Percentiles rank a stretch among this genome's conserved stretches.
Evolutionary conservation across 2,329 filamentous ascomycete genomes (phyloP).

Genomic region (Lecanicillium sp.): DNA sequence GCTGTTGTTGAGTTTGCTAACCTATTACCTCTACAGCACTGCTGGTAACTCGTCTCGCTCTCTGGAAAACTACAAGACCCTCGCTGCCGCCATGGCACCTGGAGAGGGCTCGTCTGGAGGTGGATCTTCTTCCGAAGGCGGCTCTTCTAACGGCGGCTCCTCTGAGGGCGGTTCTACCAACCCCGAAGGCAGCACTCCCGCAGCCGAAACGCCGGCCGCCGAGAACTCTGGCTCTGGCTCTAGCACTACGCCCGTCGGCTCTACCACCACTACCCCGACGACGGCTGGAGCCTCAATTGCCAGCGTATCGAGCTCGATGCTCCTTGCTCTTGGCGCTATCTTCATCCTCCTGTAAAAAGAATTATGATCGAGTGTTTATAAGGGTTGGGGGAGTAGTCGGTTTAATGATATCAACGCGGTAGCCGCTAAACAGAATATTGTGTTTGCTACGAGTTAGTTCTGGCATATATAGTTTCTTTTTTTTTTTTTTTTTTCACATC

Average conservation of each 20-base stretch:
- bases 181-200: slow-evolving; percentile 12
- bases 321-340: slow-evolving; percentile 38
- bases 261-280: slow-evolving; percentile 15
- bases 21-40: slow-evolving; percentile 28
- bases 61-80: slow-evolving; percentile 41
- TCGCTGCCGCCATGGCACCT: slow-evolving; percentile 28
- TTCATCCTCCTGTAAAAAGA: slow-evolving; percentile 34
- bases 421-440: background rate
- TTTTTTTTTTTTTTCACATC: background rate
- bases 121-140: slow-evolving; percentile 15
- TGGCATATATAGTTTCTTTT: slow-evolving; percentile 1
- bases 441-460: no score
- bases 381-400: background rate
- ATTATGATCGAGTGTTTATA: background rate
- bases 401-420: slow-evolving; percentile 8
- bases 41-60: slow-evolving; percentile 46
- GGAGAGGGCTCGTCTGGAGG: no score
- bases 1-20: slow-evolving; percentile 8
- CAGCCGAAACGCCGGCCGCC: slow-evolving; percentile 12
- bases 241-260: slow-evolving; percentile 1
- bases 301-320: slow-evolving; percentile 34
- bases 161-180: slow-evolving; percentile 19
- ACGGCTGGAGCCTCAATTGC: slow-evolving; percentile 20
- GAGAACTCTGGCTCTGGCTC: slow-evolving; percentile 13
- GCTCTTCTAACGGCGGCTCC: slow-evolving; percentile 8